phyloP scores from a whole-genome alignment of 192 early-diverging fungal species.

The Haplosporangium gracile region DNA sequence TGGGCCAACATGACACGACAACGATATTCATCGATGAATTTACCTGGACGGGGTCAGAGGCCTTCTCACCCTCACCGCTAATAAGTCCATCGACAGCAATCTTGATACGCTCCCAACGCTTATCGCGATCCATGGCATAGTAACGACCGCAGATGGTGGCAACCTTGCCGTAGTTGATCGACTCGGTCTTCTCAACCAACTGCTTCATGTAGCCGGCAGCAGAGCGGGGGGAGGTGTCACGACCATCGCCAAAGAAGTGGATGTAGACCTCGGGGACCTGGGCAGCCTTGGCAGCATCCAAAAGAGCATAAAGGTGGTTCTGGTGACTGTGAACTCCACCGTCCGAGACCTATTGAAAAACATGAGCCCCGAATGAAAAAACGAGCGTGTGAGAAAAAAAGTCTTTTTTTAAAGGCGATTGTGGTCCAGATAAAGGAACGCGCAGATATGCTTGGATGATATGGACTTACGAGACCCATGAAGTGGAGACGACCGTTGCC shows the following conservation, averaged over 20 bases:
- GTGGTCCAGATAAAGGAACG: constrained; percentile 10
- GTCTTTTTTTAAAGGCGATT: neutral
- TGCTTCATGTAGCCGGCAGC: constrained; percentile 83
- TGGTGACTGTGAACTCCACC: constrained; percentile 99
- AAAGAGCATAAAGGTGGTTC: constrained; percentile 87
- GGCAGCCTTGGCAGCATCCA: constrained; percentile 87
- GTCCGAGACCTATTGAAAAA: constrained; percentile 77
- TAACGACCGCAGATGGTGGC: constrained; percentile 97
- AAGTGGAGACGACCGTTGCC: constrained; percentile 93
- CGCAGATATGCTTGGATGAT: neutral
- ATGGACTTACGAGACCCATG: constrained; percentile 67
- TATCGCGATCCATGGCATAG: constrained; percentile 99
- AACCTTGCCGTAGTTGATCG: constrained; percentile 86
- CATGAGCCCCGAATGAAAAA: neutral
- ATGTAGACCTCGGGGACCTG: constrained; percentile 89
- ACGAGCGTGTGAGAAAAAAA: neutral
- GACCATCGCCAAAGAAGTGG: constrained; percentile 98
- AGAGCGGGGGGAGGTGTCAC: constrained; percentile 95
- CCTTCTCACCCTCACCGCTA: constrained; percentile 81
- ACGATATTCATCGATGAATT: neutral
- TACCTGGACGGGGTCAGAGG: constrained; percentile 70
- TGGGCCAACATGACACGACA: neutral
- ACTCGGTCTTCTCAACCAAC: constrained; percentile 73
- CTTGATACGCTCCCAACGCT: constrained; percentile 99
- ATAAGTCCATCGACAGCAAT: constrained; percentile 94